Percentiles rank a stretch among this genome's conserved stretches.
phyloP scores from a whole-genome alignment of 208 protist genomes.

The Trypanosomatidae sp. region DNA sequence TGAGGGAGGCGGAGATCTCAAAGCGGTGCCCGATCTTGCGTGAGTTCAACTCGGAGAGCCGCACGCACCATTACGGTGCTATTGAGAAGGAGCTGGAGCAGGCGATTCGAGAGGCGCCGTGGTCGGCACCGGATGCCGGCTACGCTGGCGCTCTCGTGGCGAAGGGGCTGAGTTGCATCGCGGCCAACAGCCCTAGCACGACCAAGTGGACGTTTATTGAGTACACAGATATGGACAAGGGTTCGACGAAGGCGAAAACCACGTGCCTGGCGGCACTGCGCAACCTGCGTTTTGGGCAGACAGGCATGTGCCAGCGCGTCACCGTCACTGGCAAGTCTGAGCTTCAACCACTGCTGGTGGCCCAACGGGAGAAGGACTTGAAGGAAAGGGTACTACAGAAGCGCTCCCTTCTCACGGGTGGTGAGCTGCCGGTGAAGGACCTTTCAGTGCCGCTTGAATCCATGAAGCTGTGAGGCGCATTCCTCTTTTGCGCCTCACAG shows the following conservation, averaged over 20 bases:
- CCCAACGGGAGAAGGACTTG: conserved; percentile 32
- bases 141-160: conserved; percentile 53
- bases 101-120: conserved; percentile 38
- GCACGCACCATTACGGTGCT: conserved; percentile 33
- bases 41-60: conserved; percentile 66
- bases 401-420: conserved; percentile 34
- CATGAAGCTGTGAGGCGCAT: conserved; percentile 37
- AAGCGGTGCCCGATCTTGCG: conserved; percentile 54
- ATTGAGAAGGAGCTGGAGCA: conserved; percentile 42
- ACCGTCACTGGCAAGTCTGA: conserved; percentile 48
- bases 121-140: conserved; percentile 52
- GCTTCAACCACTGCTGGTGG: conserved; percentile 39
- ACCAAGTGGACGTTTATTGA: conserved; percentile 86
- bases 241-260: conserved; percentile 15
- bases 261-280: conserved; percentile 64
- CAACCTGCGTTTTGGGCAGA: conserved; percentile 57
- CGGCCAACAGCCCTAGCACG: conserved; percentile 61
- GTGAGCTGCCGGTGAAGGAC: conserved; percentile 48
- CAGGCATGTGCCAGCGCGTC: conserved; percentile 76
- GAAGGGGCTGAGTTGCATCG: conserved; percentile 54
- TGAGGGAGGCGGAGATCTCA: conserved; percentile 61
- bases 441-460: conserved; percentile 49
- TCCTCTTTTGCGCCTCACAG: background rate
- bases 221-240: conserved; percentile 47
- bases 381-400: conserved; percentile 33